These are phyloP conservation scores for Blastobotrys serpentis DNA, from an alignment of 1,139 yeast species.

Conservation along the genomic window DNA sequence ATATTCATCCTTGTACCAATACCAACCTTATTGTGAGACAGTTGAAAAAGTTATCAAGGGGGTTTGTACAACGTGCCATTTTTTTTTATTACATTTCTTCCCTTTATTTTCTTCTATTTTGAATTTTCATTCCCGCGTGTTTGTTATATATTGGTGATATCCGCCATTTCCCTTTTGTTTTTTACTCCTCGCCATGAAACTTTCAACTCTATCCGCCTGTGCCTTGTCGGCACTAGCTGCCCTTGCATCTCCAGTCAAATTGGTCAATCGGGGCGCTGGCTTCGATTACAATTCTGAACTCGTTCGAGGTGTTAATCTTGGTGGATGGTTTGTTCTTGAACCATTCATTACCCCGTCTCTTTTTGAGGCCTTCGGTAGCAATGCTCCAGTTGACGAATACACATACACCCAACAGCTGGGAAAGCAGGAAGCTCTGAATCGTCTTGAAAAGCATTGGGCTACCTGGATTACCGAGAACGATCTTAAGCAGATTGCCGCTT, in stretches of 20 bases:
- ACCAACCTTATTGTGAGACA: too few relatives aligned
- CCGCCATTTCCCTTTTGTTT: not conserved
- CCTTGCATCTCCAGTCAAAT: conserved; percentile 11
- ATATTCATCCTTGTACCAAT: too few relatives aligned
- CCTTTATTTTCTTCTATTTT: too few relatives aligned
- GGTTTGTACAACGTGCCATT: too few relatives aligned
- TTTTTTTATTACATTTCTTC: too few relatives aligned
- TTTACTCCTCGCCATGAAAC: not conserved
- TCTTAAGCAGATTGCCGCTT: conserved; percentile 55
- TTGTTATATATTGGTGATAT: not conserved
- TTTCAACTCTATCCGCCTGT: conserved; percentile 2
- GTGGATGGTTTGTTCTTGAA: conserved; percentile 92
- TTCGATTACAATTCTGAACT: conserved; percentile 53
- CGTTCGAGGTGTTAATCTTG: conserved; percentile 78
- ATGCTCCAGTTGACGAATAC: conserved; percentile 78
- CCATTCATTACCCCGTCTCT: conserved; percentile 80
- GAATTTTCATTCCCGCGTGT: too few relatives aligned
- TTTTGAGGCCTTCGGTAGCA: conserved; percentile 51
- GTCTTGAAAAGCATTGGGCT: conserved; percentile 71
- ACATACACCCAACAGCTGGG: conserved; percentile 67
- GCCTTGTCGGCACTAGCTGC: conserved; percentile 3
- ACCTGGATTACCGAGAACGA: conserved; percentile 77
- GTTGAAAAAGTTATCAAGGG: too few relatives aligned
- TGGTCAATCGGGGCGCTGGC: conserved; percentile 13
- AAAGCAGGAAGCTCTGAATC: conserved; percentile 49